Base-by-base conservation (phyloP, 1,139 yeast species). In the Diutina neorugosa region DNA sequence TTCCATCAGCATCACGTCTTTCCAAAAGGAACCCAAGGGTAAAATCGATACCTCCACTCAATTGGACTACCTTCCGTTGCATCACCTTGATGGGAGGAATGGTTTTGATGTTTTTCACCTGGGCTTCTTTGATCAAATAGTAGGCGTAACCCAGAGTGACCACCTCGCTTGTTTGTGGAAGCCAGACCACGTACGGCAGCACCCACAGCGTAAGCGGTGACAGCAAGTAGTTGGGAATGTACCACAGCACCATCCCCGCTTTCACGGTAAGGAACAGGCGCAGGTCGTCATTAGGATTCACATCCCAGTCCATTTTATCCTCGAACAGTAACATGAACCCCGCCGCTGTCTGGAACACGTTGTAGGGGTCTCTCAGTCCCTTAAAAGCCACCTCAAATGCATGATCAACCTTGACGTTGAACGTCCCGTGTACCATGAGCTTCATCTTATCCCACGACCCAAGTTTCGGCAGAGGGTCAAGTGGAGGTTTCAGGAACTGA, bases 401-500 rank as follows among this genome's bases (percentile, higher is more conserved):
- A 12, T 57, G 54, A 1, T 54, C 57, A 2, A 65, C 57, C 16
- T 60, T 58, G 41, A 73, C 68, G 12, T 55, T 65, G 57, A 75
- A 74, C 44, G 62, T 69, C 1, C 82, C 82, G 60, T 79, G 84
- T 58, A 79, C 61, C 4, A 78, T 63, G 27, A 74, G 65, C 46
- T 78, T 67, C 53, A 80, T 56, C 59, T 80, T 80, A 61, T 80
- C 85, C 85, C 85, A 80, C 57, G 79, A 76, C 18, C 84, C 84
- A 14, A 80, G 59, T 58, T 76, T 77, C 8, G 69, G 63, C 2
- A 82, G 77, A 1, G 77, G 76, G 60, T 80, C 98, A 78, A 88
- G 69, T 66, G 86, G 86, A 1, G 87, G 86, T 60, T 84, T 93
- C 0, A 95, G 82, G 63, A 91, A 87, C 53, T 86, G 84, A 61